Evolutionary conservation across 2,329 filamentous ascomycete species (phyloP).

Genomic region (Aspergillus neotritici): DNA sequence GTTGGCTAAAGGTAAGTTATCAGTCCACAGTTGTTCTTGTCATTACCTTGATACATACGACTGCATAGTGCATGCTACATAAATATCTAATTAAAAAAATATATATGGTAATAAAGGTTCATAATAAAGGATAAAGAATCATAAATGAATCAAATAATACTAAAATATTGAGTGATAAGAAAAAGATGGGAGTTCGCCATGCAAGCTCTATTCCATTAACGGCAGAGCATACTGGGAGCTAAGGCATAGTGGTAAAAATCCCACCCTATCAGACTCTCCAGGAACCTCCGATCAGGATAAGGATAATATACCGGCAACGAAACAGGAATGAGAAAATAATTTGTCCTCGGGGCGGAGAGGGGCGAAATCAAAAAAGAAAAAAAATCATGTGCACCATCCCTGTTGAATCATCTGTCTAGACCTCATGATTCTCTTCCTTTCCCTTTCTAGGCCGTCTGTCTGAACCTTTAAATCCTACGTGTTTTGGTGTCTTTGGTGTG

Average conservation of each 20-base stretch:
- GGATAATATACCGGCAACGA: conserved; percentile 1
- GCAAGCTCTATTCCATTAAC: not conserved
- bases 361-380: not conserved
- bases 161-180: conserved; percentile 1
- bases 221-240: not conserved
- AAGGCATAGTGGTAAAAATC: not conserved
- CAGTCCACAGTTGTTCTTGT: too few species aligned
- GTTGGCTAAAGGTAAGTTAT: too few species aligned
- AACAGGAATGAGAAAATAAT: conserved; percentile 2
- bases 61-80: conserved; percentile 1
- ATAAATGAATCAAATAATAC: not conserved
- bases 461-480: not conserved
- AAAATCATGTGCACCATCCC: not conserved
- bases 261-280: not conserved
- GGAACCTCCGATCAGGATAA: conserved; percentile 1
- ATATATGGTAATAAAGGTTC: not conserved
- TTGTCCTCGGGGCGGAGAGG: not conserved
- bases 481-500: too few species aligned
- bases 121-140: too few species aligned
- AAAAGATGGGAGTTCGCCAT: not conserved
- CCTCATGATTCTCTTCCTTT: conserved; percentile 7
- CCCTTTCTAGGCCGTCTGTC: not conserved
- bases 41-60: not conserved
- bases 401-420: conserved; percentile 7
- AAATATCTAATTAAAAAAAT: not conserved